These are phyloP conservation scores for Paraphaeosphaeria minitans DNA, from an alignment of 2,329 filamentous ascomycete genomes.

Conservation along the genomic window DNA sequence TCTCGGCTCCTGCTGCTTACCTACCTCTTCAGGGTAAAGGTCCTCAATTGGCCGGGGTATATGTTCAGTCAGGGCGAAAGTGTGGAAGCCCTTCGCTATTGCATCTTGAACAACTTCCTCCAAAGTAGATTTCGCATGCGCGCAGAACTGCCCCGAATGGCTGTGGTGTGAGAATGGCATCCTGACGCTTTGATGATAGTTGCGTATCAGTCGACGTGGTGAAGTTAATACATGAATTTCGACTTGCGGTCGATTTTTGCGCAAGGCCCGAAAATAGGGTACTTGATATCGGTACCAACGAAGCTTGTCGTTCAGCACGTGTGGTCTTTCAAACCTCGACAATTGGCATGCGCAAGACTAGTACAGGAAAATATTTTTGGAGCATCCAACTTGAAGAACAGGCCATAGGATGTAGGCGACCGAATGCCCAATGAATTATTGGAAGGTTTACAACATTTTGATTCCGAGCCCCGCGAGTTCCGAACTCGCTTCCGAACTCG, in stretches of 20 bases:
- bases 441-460: too few species aligned
- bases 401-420: not conserved
- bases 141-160: constrained; percentile 96
- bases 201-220: not conserved
- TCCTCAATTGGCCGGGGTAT: constrained; percentile 83
- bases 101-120: constrained; percentile 83
- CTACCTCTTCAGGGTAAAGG: constrained; percentile 89
- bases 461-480: constrained; percentile 5
- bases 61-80: constrained; percentile 90
- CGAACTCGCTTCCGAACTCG: constrained; percentile 1
- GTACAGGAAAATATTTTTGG: too few species aligned
- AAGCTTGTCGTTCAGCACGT: not conserved
- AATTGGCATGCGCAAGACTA: not conserved
- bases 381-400: not conserved
- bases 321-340: not conserved
- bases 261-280: not conserved
- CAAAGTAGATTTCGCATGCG: constrained; percentile 80
- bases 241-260: not conserved
- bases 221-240: not conserved
- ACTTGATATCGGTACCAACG: not conserved
- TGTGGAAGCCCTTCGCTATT: constrained; percentile 76
- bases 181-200: not conserved
- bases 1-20: constrained; percentile 7
- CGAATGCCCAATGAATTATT: too few species aligned
- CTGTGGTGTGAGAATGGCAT: constrained; percentile 99